Conservation (phyloP, 176 grass and related monocot genomes). For the Lolium perenne region DNA sequence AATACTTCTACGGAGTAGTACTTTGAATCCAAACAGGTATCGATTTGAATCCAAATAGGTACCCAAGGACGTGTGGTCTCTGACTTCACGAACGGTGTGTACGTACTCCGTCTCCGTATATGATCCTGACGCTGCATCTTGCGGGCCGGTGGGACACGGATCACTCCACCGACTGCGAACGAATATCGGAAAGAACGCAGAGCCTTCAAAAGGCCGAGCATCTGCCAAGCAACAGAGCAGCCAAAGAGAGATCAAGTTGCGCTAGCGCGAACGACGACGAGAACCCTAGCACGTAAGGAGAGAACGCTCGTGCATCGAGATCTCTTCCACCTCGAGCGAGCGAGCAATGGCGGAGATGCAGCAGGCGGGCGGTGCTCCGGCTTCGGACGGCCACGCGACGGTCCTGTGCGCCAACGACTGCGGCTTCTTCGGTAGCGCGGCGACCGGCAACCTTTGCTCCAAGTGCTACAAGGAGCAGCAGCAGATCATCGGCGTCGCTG, state of each 20-base stretch:
- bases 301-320: background rate
- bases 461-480: constrained; percentile 17
- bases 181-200: background rate
- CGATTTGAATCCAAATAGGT: no score
- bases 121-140: no score
- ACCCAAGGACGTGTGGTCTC: no score
- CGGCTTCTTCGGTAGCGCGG: constrained; percentile 15
- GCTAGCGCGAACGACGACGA: background rate
- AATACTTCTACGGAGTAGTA: no score
- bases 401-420: background rate
- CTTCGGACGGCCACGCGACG: background rate
- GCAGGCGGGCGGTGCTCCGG: background rate
- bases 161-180: background rate
- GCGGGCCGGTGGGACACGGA: background rate
- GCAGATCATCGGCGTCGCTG: background rate
- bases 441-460: background rate
- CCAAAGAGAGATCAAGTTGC: background rate
- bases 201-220: background rate
- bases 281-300: no score
- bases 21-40: no score
- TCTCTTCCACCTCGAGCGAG: background rate
- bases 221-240: background rate
- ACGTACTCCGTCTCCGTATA: no score
- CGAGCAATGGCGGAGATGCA: background rate
- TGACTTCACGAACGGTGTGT: no score